A percentile compares a stretch with the other conserved stretches of the same genome.
phyloP scores from a whole-genome alignment of 164 flowering plant genomes.

The Buxus sempervirens region DNA sequence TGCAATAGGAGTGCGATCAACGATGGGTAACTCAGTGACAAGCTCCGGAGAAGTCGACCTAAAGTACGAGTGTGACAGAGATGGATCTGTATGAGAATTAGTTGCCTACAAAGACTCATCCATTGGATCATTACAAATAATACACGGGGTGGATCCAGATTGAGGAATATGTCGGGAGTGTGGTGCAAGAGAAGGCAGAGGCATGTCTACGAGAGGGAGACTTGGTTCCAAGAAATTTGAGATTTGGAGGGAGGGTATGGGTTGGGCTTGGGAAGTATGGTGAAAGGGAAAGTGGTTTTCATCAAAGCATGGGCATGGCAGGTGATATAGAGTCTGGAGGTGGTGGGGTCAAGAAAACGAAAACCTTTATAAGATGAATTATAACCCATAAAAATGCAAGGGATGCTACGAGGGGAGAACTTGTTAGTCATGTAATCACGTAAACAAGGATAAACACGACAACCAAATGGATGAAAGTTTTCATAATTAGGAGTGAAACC shows the following conservation, averaged over 20 bases:
- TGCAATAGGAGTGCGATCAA: neutral
- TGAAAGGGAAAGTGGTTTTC: neutral
- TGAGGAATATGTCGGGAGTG: neutral
- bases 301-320: neutral
- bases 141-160: neutral
- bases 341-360: neutral
- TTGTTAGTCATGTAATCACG: conserved; percentile 9
- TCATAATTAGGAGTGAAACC: conserved; percentile 2
- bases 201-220: neutral
- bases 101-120: neutral
- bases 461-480: conserved; percentile 12
- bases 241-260: neutral
- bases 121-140: conserved; percentile 4
- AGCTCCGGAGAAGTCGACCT: neutral
- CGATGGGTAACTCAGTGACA: neutral
- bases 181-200: neutral
- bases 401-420: conserved; percentile 3
- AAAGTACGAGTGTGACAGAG: neutral
- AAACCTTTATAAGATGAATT: conserved; percentile 5
- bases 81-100: neutral
- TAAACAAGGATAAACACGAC: conserved; percentile 8
- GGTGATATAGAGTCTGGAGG: neutral
- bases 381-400: conserved; percentile 7
- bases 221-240: conserved; percentile 2
- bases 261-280: neutral